Percentiles rank a stretch among this genome's conserved stretches.
These are phyloP conservation scores for Thelephora ganbajun DNA, from an alignment of 768 basidiomycete species.

Conservation along the genomic window DNA sequence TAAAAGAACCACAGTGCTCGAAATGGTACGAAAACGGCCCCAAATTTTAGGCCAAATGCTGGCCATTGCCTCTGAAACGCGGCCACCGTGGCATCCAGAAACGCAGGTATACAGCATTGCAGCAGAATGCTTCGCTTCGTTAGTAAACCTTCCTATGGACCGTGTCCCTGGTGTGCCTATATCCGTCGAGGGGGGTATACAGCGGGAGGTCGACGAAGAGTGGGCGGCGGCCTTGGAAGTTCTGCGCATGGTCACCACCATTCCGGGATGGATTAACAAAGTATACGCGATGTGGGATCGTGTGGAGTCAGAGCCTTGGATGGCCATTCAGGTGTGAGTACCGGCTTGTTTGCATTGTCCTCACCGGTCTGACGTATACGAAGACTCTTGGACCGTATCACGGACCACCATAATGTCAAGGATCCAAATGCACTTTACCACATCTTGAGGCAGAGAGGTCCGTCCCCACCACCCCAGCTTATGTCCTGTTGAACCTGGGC, in stretches of 20 bases:
- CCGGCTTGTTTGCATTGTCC: not conserved
- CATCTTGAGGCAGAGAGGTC: too few relatives aligned
- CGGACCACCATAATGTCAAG: too few relatives aligned
- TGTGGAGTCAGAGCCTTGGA: not conserved
- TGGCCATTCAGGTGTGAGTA: not conserved
- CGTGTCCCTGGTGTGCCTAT: too few relatives aligned
- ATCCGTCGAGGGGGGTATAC: not conserved
- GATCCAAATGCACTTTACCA: too few relatives aligned
- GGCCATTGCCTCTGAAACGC: slow-evolving; percentile 13
- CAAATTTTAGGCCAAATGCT: slow-evolving; percentile 13
- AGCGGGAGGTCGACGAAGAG: not conserved
- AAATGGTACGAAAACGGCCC: slow-evolving; percentile 10
- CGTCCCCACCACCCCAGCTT: too few relatives aligned
- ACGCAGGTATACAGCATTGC: slow-evolving; percentile 12
- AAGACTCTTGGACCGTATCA: too few relatives aligned
- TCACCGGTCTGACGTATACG: too few relatives aligned
- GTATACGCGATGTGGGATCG: not conserved
- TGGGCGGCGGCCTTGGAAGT: not conserved
- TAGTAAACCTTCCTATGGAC: slow-evolving; percentile 13
- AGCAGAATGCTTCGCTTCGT: slow-evolving; percentile 13
- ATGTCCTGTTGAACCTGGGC: too few relatives aligned
- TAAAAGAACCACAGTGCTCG: slow-evolving; percentile 6
- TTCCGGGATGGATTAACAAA: not conserved
- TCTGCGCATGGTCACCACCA: not conserved
- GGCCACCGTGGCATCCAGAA: slow-evolving; percentile 18